phyloP scores from a whole-genome alignment of 169 alveolate species.

The Eimeria praecox region DNA sequence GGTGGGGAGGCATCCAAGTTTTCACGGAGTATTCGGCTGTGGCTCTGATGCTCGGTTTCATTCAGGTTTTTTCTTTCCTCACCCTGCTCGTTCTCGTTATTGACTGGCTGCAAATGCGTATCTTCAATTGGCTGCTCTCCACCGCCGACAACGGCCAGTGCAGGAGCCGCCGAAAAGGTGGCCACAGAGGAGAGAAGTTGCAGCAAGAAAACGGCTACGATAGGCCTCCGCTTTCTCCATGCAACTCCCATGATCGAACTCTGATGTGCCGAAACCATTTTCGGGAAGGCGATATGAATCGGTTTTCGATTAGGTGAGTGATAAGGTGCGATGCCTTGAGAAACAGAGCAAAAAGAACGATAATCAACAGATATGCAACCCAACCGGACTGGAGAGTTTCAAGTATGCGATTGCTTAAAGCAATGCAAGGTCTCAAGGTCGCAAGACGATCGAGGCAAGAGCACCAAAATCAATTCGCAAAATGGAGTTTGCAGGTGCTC shows the following conservation, averaged over 20 bases:
- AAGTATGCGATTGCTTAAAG: not conserved
- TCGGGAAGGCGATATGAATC: not conserved
- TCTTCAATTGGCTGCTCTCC: not conserved
- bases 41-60: not conserved
- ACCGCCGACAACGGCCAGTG: not conserved
- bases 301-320: not conserved
- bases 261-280: not conserved
- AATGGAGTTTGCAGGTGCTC: not conserved
- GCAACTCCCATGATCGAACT: not conserved
- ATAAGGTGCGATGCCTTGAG: not conserved
- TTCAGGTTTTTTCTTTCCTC: not conserved
- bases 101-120: not conserved
- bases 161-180: not conserved
- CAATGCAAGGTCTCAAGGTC: not conserved
- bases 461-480: not conserved
- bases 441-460: not conserved
- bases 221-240: not conserved
- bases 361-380: not conserved
- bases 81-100: not conserved
- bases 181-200: not conserved
- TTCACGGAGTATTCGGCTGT: not conserved
- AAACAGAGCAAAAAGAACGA: not conserved
- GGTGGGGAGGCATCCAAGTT: not conserved
- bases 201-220: not conserved
- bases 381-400: not conserved